These are phyloP conservation scores for Pisolithus sp. DNA, from an alignment of 768 basidiomycete genomes.

Conservation along the genomic window DNA sequence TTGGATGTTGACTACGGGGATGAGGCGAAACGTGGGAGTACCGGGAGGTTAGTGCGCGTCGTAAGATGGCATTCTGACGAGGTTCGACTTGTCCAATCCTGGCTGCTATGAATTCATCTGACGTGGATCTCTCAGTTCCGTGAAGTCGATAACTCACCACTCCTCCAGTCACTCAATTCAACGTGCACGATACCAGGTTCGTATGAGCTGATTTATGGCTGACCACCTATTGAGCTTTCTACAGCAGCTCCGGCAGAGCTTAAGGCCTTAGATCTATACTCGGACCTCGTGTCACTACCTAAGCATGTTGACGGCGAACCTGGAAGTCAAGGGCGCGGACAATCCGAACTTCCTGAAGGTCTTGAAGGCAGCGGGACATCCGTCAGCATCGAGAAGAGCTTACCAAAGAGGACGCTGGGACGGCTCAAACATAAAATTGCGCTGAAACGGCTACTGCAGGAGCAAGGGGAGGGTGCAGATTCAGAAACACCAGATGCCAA, in stretches of 20 bases:
- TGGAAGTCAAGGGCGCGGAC: conserved; percentile 33
- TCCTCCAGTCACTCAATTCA: conserved; percentile 43
- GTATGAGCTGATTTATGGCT: conserved; percentile 2
- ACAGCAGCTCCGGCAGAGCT: conserved; percentile 48
- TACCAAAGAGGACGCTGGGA: conserved; percentile 42
- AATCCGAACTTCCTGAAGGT: conserved; percentile 3
- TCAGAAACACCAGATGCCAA: conserved; percentile 8
- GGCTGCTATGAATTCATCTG: not conserved
- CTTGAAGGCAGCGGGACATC: conserved; percentile 1
- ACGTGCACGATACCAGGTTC: conserved; percentile 42
- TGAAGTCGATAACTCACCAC: conserved; percentile 15
- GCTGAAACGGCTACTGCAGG: conserved; percentile 24
- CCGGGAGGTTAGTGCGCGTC: conserved; percentile 23
- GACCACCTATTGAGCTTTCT: not conserved
- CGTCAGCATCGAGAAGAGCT: conserved; percentile 17
- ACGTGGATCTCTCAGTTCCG: conserved; percentile 13
- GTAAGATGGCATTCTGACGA: conserved; percentile 32
- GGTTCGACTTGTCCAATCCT: conserved; percentile 24
- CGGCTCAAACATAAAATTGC: conserved; percentile 48
- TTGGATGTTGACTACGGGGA: conserved; percentile 42
- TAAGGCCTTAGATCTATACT: conserved; percentile 54
- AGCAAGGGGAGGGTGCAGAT: conserved; percentile 1
- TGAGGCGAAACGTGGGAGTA: conserved; percentile 7
- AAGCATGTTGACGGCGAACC: conserved; percentile 47
- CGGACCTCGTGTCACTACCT: conserved; percentile 49